Evolutionary conservation across 805 yeast species (phyloP).

Genomic region (Yarrowia sp.): DNA sequence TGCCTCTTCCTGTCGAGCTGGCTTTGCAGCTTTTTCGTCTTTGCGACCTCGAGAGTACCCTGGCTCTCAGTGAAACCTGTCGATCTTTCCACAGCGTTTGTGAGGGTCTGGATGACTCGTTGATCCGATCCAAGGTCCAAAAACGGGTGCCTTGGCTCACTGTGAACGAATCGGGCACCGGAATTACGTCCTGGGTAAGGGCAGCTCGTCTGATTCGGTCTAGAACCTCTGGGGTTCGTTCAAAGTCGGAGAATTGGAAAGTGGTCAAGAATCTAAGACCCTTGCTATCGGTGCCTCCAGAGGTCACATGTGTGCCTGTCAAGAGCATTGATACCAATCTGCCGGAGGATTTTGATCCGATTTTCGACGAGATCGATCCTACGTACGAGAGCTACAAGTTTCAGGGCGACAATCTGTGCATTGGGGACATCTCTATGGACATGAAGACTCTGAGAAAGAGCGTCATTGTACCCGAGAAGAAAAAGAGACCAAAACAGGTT

Average conservation of each 20-base stretch:
- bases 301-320: not conserved
- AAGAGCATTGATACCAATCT: not conserved
- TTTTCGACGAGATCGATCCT: conserved; percentile 1
- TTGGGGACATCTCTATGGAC: conserved; percentile 4
- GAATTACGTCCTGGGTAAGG: not conserved
- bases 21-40: conserved; percentile 8
- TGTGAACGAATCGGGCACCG: not conserved
- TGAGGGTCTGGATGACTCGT: not conserved
- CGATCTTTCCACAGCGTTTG: not conserved
- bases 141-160: conserved; percentile 8
- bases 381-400: not conserved
- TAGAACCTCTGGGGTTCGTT: not conserved
- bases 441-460: conserved; percentile 1
- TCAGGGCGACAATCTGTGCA: not conserved
- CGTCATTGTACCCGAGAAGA: not conserved
- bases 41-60: conserved; percentile 11
- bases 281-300: not conserved
- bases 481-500: not conserved
- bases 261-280: conserved; percentile 12
- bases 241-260: not conserved
- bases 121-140: conserved; percentile 9
- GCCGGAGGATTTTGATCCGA: not conserved
- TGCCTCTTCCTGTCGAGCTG: conserved; percentile 10
- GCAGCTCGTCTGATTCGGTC: conserved; percentile 2
- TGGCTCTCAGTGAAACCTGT: conserved; percentile 8